Conservation (phyloP, 768 basidiomycete species). For the Hemileccinum impolitum region DNA sequence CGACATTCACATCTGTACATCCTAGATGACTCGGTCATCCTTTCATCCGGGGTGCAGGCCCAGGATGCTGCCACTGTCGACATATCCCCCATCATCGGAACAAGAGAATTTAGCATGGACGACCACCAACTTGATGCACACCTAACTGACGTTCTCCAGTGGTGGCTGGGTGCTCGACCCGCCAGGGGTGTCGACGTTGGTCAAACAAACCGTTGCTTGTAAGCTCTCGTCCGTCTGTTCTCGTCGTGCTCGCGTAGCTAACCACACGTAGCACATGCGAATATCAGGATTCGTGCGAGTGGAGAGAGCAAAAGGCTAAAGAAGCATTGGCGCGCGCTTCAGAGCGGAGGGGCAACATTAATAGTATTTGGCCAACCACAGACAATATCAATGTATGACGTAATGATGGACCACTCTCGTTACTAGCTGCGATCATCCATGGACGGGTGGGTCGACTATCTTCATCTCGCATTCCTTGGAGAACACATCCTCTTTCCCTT, state of each 20-base stretch:
- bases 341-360: not conserved
- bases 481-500: constrained; percentile 44
- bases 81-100: constrained; percentile 57
- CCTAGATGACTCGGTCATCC: constrained; percentile 1
- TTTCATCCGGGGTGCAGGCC: not conserved
- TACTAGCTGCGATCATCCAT: constrained; percentile 16
- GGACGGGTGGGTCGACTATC: constrained; percentile 47
- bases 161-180: constrained; percentile 72
- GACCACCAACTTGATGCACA: constrained; percentile 49
- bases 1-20: constrained; percentile 2
- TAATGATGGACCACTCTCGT: constrained; percentile 24
- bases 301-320: constrained; percentile 54
- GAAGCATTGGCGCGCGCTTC: constrained; percentile 25
- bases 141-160: constrained; percentile 54
- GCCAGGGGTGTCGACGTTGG: constrained; percentile 67
- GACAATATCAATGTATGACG: constrained; percentile 5
- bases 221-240: constrained; percentile 28
- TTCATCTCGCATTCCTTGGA: constrained; percentile 41
- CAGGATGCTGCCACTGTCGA: not conserved
- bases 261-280: constrained; percentile 56
- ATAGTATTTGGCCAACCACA: not conserved
- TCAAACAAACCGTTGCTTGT: constrained; percentile 65
- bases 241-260: not conserved
- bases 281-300: constrained; percentile 75
- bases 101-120: constrained; percentile 55